These are phyloP conservation scores for Chaetoceros tenuissimus DNA, from an alignment of 108 stramenopile species.

Conservation along the genomic window DNA sequence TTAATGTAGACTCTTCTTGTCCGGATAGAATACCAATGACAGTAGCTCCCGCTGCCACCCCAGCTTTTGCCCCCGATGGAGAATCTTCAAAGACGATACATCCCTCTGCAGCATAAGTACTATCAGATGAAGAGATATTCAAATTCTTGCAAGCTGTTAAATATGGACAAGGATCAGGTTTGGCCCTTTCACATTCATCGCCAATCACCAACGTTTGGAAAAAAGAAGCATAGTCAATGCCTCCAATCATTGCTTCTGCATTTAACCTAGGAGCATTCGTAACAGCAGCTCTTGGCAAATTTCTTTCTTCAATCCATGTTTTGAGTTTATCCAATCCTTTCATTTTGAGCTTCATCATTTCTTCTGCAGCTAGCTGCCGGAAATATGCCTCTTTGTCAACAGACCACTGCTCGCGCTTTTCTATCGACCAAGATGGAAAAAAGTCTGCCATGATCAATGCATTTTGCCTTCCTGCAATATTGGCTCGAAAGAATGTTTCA, in stretches of 20 bases:
- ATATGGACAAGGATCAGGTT: constrained; percentile 20
- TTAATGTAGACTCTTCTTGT: constrained; percentile 8
- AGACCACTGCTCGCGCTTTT: constrained; percentile 7
- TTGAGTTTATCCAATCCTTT: constrained; percentile 7
- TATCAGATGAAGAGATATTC: too few relatives aligned
- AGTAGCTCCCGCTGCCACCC: constrained; percentile 17
- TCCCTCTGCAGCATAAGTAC: background rate
- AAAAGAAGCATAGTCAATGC: constrained; percentile 2
- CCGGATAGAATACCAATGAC: constrained; percentile 16
- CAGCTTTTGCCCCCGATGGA: constrained; percentile 21
- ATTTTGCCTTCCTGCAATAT: constrained; percentile 12
- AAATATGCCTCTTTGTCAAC: constrained; percentile 10
- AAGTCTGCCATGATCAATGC: constrained; percentile 10
- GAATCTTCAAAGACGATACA: constrained; percentile 25
- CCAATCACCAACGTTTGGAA: constrained; percentile 16
- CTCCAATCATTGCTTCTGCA: constrained; percentile 15
- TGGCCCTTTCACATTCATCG: constrained; percentile 17
- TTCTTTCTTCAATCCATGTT: constrained; percentile 6
- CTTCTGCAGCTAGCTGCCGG: constrained; percentile 4
- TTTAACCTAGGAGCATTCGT: constrained; percentile 24
- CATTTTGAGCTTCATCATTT: constrained; percentile 8
- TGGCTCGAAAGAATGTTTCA: constrained; percentile 13
- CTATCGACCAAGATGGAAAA: constrained; percentile 11
- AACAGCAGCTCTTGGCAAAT: constrained; percentile 8
- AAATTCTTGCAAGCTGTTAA: constrained; percentile 10